Evolutionary conservation across 352 stramenopile species (phyloP).

Genomic region (Globisporangium polare): DNA sequence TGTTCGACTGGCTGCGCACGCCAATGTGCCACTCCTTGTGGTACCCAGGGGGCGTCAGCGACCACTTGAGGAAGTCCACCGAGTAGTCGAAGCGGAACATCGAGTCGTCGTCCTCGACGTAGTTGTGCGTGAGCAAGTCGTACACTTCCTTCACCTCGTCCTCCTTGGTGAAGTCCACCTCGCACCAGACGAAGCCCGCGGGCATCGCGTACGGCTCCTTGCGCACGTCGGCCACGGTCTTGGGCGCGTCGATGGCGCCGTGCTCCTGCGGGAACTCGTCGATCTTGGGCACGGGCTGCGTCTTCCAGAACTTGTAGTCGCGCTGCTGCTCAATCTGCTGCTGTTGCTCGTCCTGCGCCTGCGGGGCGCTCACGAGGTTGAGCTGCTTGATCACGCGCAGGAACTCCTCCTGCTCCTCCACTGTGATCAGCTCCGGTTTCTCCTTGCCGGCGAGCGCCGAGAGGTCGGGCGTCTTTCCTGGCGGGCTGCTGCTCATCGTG

Average conservation of each 20-base stretch:
- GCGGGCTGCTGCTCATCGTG: not conserved
- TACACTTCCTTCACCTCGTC: slow-evolving; percentile 92
- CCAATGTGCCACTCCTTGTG: slow-evolving; percentile 93
- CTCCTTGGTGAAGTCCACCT: slow-evolving; percentile 87
- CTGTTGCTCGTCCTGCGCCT: slow-evolving; percentile 11
- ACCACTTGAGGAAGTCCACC: slow-evolving; percentile 83
- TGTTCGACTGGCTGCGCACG: slow-evolving; percentile 88
- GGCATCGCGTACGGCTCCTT: slow-evolving; percentile 96
- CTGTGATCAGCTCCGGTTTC: slow-evolving; percentile 33
- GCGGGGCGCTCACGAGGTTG: slow-evolving; percentile 33
- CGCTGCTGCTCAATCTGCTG: too few species aligned
- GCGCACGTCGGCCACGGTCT: slow-evolving; percentile 88
- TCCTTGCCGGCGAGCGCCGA: not conserved
- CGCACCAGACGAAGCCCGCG: slow-evolving; percentile 91
- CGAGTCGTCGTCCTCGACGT: slow-evolving; percentile 98
- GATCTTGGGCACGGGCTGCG: slow-evolving; percentile 80
- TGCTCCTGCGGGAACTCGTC: slow-evolving; percentile 69
- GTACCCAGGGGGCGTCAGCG: slow-evolving; percentile 93
- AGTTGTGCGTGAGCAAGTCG: slow-evolving; percentile 96
- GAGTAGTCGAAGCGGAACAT: slow-evolving; percentile 96
- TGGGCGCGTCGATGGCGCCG: slow-evolving; percentile 92
- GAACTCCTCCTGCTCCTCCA: slow-evolving; percentile 73
- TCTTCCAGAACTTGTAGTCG: slow-evolving; percentile 91
- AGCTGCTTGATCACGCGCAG: slow-evolving; percentile 62
- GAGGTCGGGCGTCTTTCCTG: not conserved